phyloP scores from a whole-genome alignment of 768 basidiomycete species.

The Paxillus ammoniavirescens region DNA sequence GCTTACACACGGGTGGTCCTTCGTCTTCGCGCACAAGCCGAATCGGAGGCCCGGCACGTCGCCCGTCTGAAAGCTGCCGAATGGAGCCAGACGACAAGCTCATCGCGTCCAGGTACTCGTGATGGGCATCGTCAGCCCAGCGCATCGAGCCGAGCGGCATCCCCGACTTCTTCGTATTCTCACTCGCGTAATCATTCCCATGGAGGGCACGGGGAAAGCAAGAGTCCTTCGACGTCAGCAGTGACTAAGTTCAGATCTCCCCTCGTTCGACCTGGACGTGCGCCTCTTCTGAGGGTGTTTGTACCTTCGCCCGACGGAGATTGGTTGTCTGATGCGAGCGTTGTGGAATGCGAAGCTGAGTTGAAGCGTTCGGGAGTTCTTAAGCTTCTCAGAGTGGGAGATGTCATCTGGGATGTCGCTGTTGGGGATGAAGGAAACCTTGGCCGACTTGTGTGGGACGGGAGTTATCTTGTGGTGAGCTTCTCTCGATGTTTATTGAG shows the following conservation, averaged over 20 bases:
- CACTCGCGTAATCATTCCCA: conserved; percentile 42
- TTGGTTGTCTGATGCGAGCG: conserved; percentile 81
- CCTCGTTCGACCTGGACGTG: conserved; percentile 66
- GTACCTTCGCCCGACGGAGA: conserved; percentile 85
- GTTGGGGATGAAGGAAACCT: conserved; percentile 84
- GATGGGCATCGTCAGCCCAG: conserved; percentile 32
- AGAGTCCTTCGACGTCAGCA: conserved; percentile 21
- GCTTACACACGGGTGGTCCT: conserved; percentile 81
- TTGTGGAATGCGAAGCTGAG: conserved; percentile 82
- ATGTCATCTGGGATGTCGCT: conserved; percentile 86
- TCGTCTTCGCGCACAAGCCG: conserved; percentile 76
- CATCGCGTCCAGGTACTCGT: conserved; percentile 16
- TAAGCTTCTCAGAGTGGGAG: conserved; percentile 65
- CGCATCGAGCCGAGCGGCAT: conserved; percentile 63
- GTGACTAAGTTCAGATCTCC: conserved; percentile 59
- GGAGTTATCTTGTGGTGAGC: conserved; percentile 81
- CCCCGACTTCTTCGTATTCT: conserved; percentile 46
- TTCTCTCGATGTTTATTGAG: conserved; percentile 3
- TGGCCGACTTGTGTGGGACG: conserved; percentile 85
- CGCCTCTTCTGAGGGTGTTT: conserved; percentile 77
- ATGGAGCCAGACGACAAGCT: not conserved
- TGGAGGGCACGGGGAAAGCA: conserved; percentile 24
- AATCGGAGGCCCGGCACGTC: conserved; percentile 44
- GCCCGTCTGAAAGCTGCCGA: conserved; percentile 12
- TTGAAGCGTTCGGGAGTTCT: conserved; percentile 52